These are phyloP conservation scores for Globisporangium takayamanum DNA, from an alignment of 352 stramenopile species.

Conservation along the genomic window DNA sequence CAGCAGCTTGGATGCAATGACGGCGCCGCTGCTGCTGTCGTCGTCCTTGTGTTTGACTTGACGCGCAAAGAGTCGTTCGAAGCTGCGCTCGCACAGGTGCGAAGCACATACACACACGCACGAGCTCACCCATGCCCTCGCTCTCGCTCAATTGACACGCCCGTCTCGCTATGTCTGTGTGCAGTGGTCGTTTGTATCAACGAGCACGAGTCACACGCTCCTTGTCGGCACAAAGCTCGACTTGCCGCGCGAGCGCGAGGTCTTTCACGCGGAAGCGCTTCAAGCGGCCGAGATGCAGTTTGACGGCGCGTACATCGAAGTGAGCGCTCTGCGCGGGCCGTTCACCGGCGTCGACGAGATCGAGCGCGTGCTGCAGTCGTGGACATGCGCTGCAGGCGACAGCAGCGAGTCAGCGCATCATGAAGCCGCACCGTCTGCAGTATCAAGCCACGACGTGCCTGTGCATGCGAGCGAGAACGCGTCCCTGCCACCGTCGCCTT, in stretches of 20 bases:
- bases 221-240: conserved; percentile 59
- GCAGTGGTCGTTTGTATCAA: conserved; percentile 32
- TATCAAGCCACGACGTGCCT: no score
- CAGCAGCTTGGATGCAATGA: conserved; percentile 6
- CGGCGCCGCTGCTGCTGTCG: conserved; percentile 17
- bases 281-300: conserved; percentile 44
- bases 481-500: neutral
- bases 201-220: conserved; percentile 19
- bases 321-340: conserved; percentile 18
- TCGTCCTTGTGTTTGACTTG: conserved; percentile 54
- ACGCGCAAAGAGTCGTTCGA: conserved; percentile 32
- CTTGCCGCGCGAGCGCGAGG: conserved; percentile 23
- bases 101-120: neutral
- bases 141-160: neutral
- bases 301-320: conserved; percentile 45
- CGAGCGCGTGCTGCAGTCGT: conserved; percentile 17
- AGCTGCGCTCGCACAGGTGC: conserved; percentile 25
- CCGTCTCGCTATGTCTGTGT: neutral
- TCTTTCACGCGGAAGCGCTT: conserved; percentile 28
- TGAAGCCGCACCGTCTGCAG: no score
- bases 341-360: conserved; percentile 22
- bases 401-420: no score
- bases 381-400: conserved; percentile 6
- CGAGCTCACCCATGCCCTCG: neutral
- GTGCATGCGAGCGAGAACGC: neutral